Evolutionary conservation across 139 green algal genomes (phyloP).

Genomic region (Closterium sp.): DNA sequence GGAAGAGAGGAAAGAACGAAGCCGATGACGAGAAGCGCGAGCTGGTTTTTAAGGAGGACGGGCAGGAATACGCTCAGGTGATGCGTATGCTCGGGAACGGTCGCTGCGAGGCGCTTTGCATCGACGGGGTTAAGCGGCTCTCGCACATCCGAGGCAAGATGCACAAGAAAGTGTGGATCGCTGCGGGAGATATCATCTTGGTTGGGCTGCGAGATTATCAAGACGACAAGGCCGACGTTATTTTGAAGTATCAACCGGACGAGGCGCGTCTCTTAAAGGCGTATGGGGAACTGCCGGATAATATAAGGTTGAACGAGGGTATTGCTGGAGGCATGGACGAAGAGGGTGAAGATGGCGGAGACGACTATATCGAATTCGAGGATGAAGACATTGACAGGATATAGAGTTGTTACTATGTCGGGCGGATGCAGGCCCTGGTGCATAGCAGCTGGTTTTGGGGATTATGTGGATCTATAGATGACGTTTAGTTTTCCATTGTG

Average conservation of each 20-base stretch:
- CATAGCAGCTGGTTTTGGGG: too few relatives aligned
- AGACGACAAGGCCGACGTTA: constrained; percentile 99
- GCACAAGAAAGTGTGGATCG: constrained; percentile 98
- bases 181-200: constrained; percentile 91
- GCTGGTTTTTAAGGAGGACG: constrained; percentile 99
- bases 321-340: constrained; percentile 35
- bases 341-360: constrained; percentile 24
- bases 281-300: constrained; percentile 97
- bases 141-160: constrained; percentile 99
- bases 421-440: too few relatives aligned
- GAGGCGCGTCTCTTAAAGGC: constrained; percentile 89
- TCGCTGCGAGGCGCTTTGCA: constrained; percentile 94
- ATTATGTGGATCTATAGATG: too few relatives aligned
- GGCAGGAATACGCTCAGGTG: constrained; percentile 93
- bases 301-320: constrained; percentile 40
- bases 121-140: constrained; percentile 94
- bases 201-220: constrained; percentile 98
- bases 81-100: constrained; percentile 98
- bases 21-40: constrained; percentile 89
- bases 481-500: neutral
- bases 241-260: constrained; percentile 97
- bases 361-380: constrained; percentile 44
- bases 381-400: constrained; percentile 46
- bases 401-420: neutral
- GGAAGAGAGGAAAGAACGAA: constrained; percentile 53